Evolutionary conservation across 1,284 basidiomycete species (phyloP).

Genomic region (Naganishia sp.): DNA sequence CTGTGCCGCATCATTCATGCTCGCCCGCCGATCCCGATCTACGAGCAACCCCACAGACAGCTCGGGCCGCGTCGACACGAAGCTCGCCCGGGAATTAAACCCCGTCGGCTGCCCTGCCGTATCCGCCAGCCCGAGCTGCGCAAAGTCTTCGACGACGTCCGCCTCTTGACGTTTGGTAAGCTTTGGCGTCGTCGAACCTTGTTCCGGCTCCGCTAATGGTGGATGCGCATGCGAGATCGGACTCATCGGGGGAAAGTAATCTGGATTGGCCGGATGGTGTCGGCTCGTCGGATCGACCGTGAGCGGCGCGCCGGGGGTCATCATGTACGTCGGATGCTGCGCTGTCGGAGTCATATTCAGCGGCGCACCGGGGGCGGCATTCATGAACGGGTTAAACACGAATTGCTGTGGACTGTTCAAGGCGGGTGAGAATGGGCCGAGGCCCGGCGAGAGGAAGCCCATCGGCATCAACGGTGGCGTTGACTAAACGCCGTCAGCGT

Average conservation of each 20-base stretch:
- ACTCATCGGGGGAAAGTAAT: constrained; percentile 27
- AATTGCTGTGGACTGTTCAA: constrained; percentile 46
- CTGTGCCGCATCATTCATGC: constrained; percentile 31
- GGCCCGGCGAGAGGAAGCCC: constrained; percentile 46
- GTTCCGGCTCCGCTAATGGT: background rate
- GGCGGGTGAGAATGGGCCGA: constrained; percentile 53
- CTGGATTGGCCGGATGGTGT: constrained; percentile 24
- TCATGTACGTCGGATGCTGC: background rate
- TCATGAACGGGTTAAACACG: constrained; percentile 50
- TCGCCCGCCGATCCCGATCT: constrained; percentile 30
- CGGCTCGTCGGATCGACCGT: constrained; percentile 12
- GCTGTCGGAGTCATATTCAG: constrained; percentile 38
- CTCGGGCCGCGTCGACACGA: constrained; percentile 23
- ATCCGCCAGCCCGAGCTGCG: background rate
- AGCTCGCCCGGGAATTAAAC: constrained; percentile 28
- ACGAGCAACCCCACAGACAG: constrained; percentile 7
- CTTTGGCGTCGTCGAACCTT: background rate
- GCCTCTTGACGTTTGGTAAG: background rate
- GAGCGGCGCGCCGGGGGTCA: constrained; percentile 22
- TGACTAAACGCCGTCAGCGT: constrained; percentile 31
- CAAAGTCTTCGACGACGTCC: background rate
- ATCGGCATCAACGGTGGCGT: constrained; percentile 51
- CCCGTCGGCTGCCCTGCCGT: background rate
- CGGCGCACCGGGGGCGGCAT: constrained; percentile 54
- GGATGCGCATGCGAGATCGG: constrained; percentile 11